Base-by-base conservation (phyloP, 169 alveolate genomes). In the Eimeria sp. region DNA sequence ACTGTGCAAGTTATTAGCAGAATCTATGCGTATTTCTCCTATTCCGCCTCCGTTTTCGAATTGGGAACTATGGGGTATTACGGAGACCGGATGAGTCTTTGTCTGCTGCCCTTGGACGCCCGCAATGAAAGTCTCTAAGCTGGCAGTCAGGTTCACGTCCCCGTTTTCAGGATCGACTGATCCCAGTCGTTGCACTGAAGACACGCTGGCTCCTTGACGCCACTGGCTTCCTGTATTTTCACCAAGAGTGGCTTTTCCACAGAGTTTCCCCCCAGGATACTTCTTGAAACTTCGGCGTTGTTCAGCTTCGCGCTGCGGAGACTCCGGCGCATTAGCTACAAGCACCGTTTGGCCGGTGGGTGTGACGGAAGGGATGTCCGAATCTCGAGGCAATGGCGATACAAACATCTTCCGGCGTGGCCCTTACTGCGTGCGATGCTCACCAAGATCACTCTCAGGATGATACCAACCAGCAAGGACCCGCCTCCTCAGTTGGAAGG, bases 331-430 rank as follows among this genome's bases (percentile, higher is more conserved):
- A 30, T n/a, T 43, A 49, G 63, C 16, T 20, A 18, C 93, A 40
- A 63, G 22, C 18, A 78, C 93, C 58, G 47, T 51, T 30, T 70
- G 58, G 40, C 78, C 78, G 45, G 70, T 47, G 63, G 93, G 63
- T 40, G 93, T 25, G 72, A 61, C 80, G 49, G 82, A 86, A 14
- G 93, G 93, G 43, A 86, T 47, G 51, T 86, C 93, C 20, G 93
- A 47, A 43, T n/a, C 93, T 34, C 80, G 93, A 1, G 93, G 93
- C 63, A 86, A 63, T 49, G 93, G 93, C 76, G 93, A 86, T 63
- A 72, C 93, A 40, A 86, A 86, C 93, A 86, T 86, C 93, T 86
- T 86, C 72, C 80, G 22, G 65, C 63, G 58, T 47, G 82, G 58
- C n/a, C 80, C 82, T 40, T 34, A 25, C 9, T 54, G 90, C 90